Evolutionary conservation across 208 protist genomes (phyloP).

Genomic region (Leptomonas seymouri): DNA sequence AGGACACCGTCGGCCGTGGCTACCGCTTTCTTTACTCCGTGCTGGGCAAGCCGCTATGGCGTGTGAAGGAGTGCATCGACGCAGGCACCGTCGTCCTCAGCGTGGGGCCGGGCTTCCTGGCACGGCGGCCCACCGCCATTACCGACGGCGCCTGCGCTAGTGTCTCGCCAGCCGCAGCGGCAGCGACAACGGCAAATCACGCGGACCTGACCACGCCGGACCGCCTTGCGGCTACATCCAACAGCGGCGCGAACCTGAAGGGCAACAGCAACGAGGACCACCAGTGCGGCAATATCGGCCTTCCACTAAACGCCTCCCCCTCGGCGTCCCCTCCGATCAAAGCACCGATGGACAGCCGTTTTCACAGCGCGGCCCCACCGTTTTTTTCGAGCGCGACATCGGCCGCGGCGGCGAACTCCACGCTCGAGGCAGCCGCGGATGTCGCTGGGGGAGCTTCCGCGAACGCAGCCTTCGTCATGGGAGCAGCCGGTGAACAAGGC

Average conservation of each 20-base stretch:
- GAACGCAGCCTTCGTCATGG: neutral
- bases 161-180: neutral
- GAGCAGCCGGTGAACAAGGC: neutral
- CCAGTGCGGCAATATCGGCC: no score
- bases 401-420: neutral
- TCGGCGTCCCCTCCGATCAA: constrained; percentile 27
- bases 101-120: constrained; percentile 58
- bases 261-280: no score
- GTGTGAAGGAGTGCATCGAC: constrained; percentile 69
- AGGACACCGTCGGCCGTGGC: constrained; percentile 33
- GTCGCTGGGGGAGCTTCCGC: neutral
- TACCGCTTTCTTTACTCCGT: constrained; percentile 82
- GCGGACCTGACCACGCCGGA: constrained; percentile 24
- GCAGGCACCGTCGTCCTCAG: constrained; percentile 61
- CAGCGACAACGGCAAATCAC: neutral
- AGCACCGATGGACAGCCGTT: neutral
- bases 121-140: constrained; percentile 26
- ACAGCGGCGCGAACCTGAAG: neutral
- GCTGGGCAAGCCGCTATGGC: constrained; percentile 69
- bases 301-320: constrained; percentile 9
- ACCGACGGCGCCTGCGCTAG: constrained; percentile 6
- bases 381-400: neutral
- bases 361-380: neutral
- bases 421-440: neutral
- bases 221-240: neutral